Conservation (phyloP, 208 protist species). For the Porcisia hertigi region DNA sequence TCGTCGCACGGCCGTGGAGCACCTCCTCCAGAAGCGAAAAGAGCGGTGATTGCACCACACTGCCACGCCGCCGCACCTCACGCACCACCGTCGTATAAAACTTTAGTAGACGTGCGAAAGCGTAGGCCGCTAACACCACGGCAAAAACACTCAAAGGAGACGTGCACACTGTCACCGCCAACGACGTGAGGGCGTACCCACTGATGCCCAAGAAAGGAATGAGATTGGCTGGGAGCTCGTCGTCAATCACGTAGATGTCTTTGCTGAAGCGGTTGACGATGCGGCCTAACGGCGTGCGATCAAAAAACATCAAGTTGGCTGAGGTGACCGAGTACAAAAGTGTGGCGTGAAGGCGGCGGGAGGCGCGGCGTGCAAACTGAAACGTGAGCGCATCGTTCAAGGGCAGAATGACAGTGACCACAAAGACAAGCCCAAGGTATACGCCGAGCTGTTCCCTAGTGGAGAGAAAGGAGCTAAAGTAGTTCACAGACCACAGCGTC, state of each 20-base stretch:
- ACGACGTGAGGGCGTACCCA: constrained; percentile 19
- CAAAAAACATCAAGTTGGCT: constrained; percentile 59
- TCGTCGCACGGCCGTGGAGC: constrained; percentile 79
- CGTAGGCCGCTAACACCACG: constrained; percentile 40
- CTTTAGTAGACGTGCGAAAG: constrained; percentile 76
- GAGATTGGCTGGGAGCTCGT: constrained; percentile 53
- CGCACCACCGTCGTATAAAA: constrained; percentile 85
- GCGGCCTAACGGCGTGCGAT: constrained; percentile 52
- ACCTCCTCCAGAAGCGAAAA: constrained; percentile 92
- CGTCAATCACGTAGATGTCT: constrained; percentile 80
- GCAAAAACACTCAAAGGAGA: constrained; percentile 32
- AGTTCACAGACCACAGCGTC: constrained; percentile 56
- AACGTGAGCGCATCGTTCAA: constrained; percentile 19
- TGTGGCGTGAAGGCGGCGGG: constrained; percentile 47
- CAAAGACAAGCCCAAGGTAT: constrained; percentile 17
- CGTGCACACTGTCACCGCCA: constrained; percentile 22
- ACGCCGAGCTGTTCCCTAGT: constrained; percentile 23
- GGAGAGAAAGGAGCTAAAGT: constrained; percentile 23
- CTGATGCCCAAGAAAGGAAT: constrained; percentile 32
- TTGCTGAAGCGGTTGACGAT: constrained; percentile 84
- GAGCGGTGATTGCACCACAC: constrained; percentile 90
- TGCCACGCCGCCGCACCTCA: constrained; percentile 89
- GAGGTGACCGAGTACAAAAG: constrained; percentile 48
- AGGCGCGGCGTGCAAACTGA: constrained; percentile 34
- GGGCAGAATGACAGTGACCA: constrained; percentile 9